phyloP scores from a whole-genome alignment of 352 stramenopile species.

The Pythium pectinolyticum region DNA sequence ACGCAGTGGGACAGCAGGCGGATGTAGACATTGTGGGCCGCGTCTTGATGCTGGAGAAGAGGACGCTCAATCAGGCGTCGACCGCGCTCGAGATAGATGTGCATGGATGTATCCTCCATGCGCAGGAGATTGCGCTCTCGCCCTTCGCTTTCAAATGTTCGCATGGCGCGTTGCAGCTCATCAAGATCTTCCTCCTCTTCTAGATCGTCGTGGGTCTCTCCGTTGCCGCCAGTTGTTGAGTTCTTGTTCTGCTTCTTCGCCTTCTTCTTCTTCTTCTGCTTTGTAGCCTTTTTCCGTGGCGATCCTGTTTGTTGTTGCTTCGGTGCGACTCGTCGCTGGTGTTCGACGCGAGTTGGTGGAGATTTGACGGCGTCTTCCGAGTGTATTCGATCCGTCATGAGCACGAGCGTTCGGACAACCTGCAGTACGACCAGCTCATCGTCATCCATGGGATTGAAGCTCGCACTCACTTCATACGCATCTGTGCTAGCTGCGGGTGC shows the following conservation, averaged over 20 bases:
- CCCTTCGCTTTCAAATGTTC: conserved; percentile 49
- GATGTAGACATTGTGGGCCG: conserved; percentile 47
- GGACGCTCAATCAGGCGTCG: conserved; percentile 42
- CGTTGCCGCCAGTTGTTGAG: too few relatives aligned
- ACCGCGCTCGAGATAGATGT: conserved; percentile 49
- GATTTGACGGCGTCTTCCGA: conserved; percentile 10
- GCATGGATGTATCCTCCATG: conserved; percentile 45
- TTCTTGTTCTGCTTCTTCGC: background rate
- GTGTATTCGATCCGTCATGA: conserved; percentile 27
- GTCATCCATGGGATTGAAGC: conserved; percentile 10
- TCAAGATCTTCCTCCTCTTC: conserved; percentile 14
- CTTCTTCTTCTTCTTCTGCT: conserved; percentile 19
- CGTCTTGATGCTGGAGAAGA: conserved; percentile 48
- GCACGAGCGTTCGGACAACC: conserved; percentile 17
- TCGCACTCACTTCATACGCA: background rate
- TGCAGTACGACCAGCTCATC: conserved; percentile 17
- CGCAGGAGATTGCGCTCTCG: conserved; percentile 45
- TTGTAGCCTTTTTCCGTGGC: conserved; percentile 21
- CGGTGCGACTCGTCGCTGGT: background rate
- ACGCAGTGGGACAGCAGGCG: conserved; percentile 54
- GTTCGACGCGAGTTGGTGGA: background rate
- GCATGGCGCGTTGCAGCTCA: conserved; percentile 28
- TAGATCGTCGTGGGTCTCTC: conserved; percentile 4
- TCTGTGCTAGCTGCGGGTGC: background rate
- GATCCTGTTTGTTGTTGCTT: conserved; percentile 29